Percentiles rank a stretch among this genome's conserved stretches.
Conservation (phyloP, 768 basidiomycete species). For the Antrodiella citrinella region DNA sequence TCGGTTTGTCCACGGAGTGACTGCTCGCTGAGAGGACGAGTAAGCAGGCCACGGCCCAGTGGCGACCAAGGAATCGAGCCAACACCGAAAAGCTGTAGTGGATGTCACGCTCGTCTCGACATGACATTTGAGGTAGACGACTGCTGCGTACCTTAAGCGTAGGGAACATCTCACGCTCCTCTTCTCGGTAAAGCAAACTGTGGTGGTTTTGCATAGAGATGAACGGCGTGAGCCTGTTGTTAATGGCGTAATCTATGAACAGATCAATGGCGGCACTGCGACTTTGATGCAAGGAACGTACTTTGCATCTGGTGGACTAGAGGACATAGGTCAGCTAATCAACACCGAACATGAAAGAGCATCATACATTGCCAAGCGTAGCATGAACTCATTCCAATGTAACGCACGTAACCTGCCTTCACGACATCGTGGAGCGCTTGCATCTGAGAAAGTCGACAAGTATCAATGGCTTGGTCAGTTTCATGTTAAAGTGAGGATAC, state of each 20-base stretch:
- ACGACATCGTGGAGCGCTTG: slow-evolving; percentile 37
- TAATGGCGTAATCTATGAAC: slow-evolving; percentile 31
- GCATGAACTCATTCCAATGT: slow-evolving; percentile 28
- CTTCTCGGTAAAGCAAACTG: slow-evolving; percentile 49
- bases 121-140: not conserved
- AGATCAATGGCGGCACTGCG: not conserved
- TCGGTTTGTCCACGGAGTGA: slow-evolving; percentile 20
- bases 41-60: slow-evolving; percentile 25
- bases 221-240: slow-evolving; percentile 39
- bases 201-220: slow-evolving; percentile 62
- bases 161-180: slow-evolving; percentile 54
- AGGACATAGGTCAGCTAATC: not conserved
- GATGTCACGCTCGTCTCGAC: not conserved
- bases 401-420: slow-evolving; percentile 31
- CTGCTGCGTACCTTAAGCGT: slow-evolving; percentile 24
- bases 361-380: slow-evolving; percentile 23
- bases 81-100: slow-evolving; percentile 19
- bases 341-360: not conserved
- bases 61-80: slow-evolving; percentile 32
- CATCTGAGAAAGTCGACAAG: slow-evolving; percentile 18
- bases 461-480: no score
- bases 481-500: not conserved
- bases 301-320: slow-evolving; percentile 18
- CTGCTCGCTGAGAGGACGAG: slow-evolving; percentile 17
- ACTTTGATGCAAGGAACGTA: slow-evolving; percentile 2